Base-by-base conservation (phyloP, 2,329 filamentous ascomycete species). In the Apiospora pterosperma region DNA sequence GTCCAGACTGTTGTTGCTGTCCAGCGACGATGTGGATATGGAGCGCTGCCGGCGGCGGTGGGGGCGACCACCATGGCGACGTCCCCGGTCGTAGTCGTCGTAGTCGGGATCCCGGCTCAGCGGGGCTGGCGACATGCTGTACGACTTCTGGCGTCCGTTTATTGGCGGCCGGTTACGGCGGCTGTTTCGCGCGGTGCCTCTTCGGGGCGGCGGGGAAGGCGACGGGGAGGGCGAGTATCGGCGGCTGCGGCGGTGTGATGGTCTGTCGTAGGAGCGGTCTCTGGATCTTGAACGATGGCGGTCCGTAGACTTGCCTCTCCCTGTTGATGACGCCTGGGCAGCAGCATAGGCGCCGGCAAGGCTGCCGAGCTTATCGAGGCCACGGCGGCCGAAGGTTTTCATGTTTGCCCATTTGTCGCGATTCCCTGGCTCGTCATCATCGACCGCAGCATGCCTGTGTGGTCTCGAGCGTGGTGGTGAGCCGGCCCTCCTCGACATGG, bases 281-380 rank as follows among this genome's bases (percentile, higher is more conserved):
- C 62, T 41, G 36, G 66, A 64, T 36, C 70, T 69, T 36, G 63
- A 63, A 61, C 63, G 62, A 5, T 69, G 66, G 34, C 64, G 72
- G 62, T 67, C 73, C 11, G 59, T 59, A 10, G 71, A 72, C 8
- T 68, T 69, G 7, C 63, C 68, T 61, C 67, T 61, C 5, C 36
- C 36, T n/a, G 14, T 61, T 41, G 21, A 62, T 31, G 63, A 66
- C 58, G 34, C 64, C 69, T 76, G 69, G 1, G 70, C 64, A 4
- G 74, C 72, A 6, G 72, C 69, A 41, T 74, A 75, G 23, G 72
- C 64, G 3, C 71, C 72, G 16, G 74, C 74, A 0, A 74, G 71
- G 64, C 74, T 72, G 55, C 72, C 64, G 14, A 76, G 59, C 21
- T 70, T 72, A 14, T 65, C 67, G 21, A 76, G 41, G 16, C 74